These are phyloP conservation scores for Kuraishia hungarica DNA, from an alignment of 805 yeast genomes.

Conservation along the genomic window DNA sequence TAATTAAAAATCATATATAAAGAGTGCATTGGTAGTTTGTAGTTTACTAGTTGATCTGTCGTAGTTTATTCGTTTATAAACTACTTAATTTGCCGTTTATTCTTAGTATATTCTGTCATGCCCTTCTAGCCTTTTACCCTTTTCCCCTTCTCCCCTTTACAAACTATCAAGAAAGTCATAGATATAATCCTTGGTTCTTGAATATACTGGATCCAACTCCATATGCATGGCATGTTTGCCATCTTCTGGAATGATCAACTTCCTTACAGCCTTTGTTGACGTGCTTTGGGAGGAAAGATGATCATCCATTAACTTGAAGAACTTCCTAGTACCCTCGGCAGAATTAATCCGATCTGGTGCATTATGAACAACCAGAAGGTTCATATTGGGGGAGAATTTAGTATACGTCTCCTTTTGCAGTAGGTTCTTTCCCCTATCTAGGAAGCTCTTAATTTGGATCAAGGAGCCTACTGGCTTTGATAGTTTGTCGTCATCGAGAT, in stretches of 20 bases:
- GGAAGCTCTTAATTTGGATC: slow-evolving; percentile 48
- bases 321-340: slow-evolving; percentile 34
- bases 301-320: slow-evolving; percentile 20
- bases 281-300: neutral
- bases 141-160: too few species aligned
- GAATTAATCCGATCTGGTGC: slow-evolving; percentile 54
- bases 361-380: slow-evolving; percentile 56
- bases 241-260: neutral
- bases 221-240: neutral
- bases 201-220: neutral
- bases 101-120: neutral
- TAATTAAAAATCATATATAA: neutral
- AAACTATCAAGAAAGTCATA: neutral
- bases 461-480: slow-evolving; percentile 46
- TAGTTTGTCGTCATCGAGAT: slow-evolving; percentile 32
- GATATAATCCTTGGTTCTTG: neutral
- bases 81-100: neutral
- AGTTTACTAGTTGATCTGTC: too few species aligned
- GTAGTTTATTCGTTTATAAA: neutral
- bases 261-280: neutral
- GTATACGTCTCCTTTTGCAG: slow-evolving; percentile 26
- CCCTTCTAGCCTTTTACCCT: too few species aligned
- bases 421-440: slow-evolving; percentile 51
- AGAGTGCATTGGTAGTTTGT: slow-evolving; percentile 12
- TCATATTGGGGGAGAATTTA: slow-evolving; percentile 28